Evolutionary conservation across 371 early-diverging fungal species (phyloP), one percentile per base, ranked within the genome.

Genomic region (Circinella minor): DNA sequence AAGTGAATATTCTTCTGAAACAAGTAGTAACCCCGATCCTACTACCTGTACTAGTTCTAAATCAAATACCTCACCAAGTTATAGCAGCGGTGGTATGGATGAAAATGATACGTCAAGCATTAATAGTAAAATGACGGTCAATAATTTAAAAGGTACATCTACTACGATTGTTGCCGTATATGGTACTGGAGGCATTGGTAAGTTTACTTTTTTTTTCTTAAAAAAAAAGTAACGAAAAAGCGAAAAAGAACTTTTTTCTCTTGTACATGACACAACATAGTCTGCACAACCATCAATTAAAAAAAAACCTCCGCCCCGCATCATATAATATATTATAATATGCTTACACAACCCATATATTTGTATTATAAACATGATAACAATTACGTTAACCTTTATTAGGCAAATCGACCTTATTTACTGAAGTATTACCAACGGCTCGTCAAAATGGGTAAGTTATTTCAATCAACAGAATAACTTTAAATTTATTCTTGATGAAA

Each of bases 111-210:
- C 65, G 1, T 77, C 81, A 46, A 63, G 57, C 36, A 57, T 63
- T 11, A 63, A 17, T 0, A 77, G 74, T 37, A 61, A 3, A 68
- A 68, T 62, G 70, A 71, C 10, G 14, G 61, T 36, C 9, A 51
- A 15, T 20, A 59, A 54, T 6, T 27, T 36, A 27, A 80, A 75
- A 51, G 27, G 27, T 27, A 71, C 67, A 51, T 68, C 72, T 17
- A 77, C 80, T 3, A 74, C 73, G 13, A 74, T 83, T n/a, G 67
- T 81, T 15, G 71, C 72, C 34, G 49, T 81, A 4, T 72, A 74
- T 55, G 84, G 84, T 0, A 80, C 84, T 47, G 81, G 80, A 60
- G 84, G 84, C 49, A 77, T 76, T 27, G 84, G 57, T 57, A 57
- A 34, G 9, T 43, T 9, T 9, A 9, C n/a, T n/a, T n/a, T n/a